Percentiles rank a stretch among this genome's conserved stretches.
phyloP scores from a whole-genome alignment of 257 asterid species.

The Petrea volubilis region DNA sequence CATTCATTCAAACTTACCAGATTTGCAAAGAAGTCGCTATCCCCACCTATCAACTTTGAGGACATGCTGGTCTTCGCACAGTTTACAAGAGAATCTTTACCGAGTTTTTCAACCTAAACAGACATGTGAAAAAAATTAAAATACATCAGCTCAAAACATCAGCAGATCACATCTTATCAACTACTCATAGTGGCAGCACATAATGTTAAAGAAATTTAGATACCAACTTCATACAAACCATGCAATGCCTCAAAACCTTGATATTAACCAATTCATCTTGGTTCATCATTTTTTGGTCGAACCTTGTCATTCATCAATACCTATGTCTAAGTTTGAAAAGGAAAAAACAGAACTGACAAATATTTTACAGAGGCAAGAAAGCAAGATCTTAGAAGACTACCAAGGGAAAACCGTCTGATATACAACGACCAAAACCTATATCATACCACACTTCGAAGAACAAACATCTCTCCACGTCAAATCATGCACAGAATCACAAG shows the following conservation, averaged over 20 bases:
- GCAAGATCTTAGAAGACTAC: neutral
- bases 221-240: neutral
- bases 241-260: neutral
- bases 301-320: neutral
- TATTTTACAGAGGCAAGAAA: neutral
- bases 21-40: conserved; percentile 84
- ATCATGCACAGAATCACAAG: neutral
- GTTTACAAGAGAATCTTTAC: conserved; percentile 83
- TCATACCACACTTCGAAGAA: neutral
- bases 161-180: neutral
- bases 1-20: conserved; percentile 53
- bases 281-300: neutral
- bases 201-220: conserved; percentile 1
- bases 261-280: neutral
- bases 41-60: conserved; percentile 85
- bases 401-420: neutral
- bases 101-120: conserved; percentile 93
- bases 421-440: neutral
- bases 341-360: neutral
- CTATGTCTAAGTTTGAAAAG: neutral
- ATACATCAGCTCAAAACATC: conserved; percentile 15
- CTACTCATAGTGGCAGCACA: conserved; percentile 4
- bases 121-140: conserved; percentile 12
- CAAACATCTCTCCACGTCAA: neutral
- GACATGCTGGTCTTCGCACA: conserved; percentile 99